phyloP scores from a whole-genome alignment of 805 yeast genomes.

The Cyberlindnera veronae region DNA sequence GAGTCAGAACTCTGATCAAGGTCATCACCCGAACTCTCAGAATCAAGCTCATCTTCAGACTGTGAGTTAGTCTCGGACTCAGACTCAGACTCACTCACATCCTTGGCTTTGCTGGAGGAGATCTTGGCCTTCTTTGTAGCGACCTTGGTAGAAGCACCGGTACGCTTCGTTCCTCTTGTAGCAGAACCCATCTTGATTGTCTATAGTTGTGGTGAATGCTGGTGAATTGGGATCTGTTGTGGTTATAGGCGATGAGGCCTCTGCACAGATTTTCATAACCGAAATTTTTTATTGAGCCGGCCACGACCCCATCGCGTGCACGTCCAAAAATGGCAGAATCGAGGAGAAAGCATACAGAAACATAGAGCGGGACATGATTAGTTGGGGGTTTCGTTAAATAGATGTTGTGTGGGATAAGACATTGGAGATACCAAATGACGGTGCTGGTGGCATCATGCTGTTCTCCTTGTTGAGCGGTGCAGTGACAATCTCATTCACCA shows the following conservation, averaged over 20 bases:
- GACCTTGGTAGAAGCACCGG: slow-evolving; percentile 7
- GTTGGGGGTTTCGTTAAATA: not conserved
- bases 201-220: too few relatives aligned
- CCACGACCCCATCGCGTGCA: slow-evolving; percentile 2
- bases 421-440: not conserved
- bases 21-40: slow-evolving; percentile 20
- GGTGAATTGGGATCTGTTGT: too few relatives aligned
- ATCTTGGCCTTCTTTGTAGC: slow-evolving; percentile 21
- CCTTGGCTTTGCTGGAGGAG: slow-evolving; percentile 17
- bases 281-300: slow-evolving; percentile 7
- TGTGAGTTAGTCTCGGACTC: slow-evolving; percentile 25
- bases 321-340: not conserved
- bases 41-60: slow-evolving; percentile 27
- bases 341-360: too few relatives aligned
- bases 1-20: slow-evolving; percentile 17
- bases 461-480: slow-evolving; percentile 25
- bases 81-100: slow-evolving; percentile 28
- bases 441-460: slow-evolving; percentile 33
- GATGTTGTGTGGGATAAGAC: slow-evolving; percentile 3
- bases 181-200: slow-evolving; percentile 17
- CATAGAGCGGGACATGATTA: not conserved
- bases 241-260: too few relatives aligned
- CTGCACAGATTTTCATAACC: not conserved
- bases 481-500: slow-evolving; percentile 21
- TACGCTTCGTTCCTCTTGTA: slow-evolving; percentile 24